Evolutionary conservation across 768 basidiomycete species (phyloP).

Genomic region (Phlegmacium glaucopus): DNA sequence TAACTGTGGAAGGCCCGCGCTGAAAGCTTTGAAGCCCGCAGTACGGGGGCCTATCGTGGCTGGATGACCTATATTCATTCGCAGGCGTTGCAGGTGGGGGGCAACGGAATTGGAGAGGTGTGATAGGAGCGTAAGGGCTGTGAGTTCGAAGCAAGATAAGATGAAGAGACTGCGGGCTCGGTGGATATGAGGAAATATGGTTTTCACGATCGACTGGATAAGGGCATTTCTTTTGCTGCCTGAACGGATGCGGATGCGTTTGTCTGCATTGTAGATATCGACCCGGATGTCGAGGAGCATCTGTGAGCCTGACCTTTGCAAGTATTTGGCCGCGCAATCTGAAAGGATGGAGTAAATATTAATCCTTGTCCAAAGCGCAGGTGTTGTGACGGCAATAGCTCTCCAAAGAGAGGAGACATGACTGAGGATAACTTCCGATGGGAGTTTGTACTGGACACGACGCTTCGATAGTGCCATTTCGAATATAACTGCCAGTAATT

Average conservation of each 20-base stretch:
- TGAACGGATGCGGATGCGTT: background rate
- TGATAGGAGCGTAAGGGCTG: too few relatives aligned
- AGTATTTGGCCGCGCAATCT: constrained; percentile 21
- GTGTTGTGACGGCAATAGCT: constrained; percentile 29
- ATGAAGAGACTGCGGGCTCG: too few relatives aligned
- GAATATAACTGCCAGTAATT: constrained; percentile 29
- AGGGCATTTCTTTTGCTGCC: background rate
- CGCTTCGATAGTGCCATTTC: constrained; percentile 15
- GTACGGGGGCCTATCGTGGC: background rate
- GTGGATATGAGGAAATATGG: too few relatives aligned
- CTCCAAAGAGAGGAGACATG: constrained; percentile 43
- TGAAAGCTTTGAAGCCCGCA: constrained; percentile 11
- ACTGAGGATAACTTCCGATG: constrained; percentile 33
- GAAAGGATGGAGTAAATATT: constrained; percentile 26
- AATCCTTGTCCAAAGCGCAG: constrained; percentile 38
- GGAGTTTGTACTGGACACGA: constrained; percentile 19
- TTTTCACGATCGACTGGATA: background rate
- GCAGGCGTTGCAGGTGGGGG: constrained; percentile 24
- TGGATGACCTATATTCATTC: constrained; percentile 13
- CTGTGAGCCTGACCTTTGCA: constrained; percentile 27
- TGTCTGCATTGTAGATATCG: constrained; percentile 26
- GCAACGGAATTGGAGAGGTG: background rate
- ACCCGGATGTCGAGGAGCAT: constrained; percentile 27
- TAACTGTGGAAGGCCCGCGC: constrained; percentile 19
- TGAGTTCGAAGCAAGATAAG: too few relatives aligned